A percentile compares a stretch with the other conserved stretches of the same genome.
Conservation (phyloP, 352 stramenopile genomes). For the Pythium myriotylum region DNA sequence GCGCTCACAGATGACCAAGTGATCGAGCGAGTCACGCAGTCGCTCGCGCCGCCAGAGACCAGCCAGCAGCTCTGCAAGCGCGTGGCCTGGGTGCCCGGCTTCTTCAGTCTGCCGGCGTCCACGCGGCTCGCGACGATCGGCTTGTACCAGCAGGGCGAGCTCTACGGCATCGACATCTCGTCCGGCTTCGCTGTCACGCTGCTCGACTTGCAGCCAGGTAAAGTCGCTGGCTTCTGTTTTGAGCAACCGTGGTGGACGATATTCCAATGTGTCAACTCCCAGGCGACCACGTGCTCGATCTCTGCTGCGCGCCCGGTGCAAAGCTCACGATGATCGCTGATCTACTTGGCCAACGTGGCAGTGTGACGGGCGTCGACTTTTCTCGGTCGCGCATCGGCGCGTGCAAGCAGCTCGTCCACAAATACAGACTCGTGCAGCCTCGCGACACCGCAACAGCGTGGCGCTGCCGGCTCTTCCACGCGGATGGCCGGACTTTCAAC, state of each 20-base stretch:
- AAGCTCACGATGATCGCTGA: conserved; percentile 94
- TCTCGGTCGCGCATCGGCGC: conserved; percentile 80
- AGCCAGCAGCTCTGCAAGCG: conserved; percentile 10
- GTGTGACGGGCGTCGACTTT: conserved; percentile 87
- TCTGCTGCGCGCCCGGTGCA: conserved; percentile 93
- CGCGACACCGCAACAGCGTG: conserved; percentile 23
- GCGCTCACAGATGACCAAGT: conserved; percentile 22
- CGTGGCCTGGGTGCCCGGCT: conserved; percentile 57
- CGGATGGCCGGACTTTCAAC: conserved; percentile 75
- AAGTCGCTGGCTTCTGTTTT: neutral
- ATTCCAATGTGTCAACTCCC: too few relatives aligned
- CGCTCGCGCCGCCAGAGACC: conserved; percentile 8
- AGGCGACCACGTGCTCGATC: conserved; percentile 90
- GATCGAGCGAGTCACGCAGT: conserved; percentile 11
- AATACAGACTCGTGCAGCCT: conserved; percentile 88
- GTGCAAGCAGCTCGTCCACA: conserved; percentile 90
- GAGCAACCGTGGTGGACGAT: neutral
- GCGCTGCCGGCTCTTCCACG: conserved; percentile 78
- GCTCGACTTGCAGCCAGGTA: conserved; percentile 59
- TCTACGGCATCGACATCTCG: conserved; percentile 87
- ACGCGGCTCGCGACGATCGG: conserved; percentile 45
- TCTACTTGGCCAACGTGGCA: conserved; percentile 53
- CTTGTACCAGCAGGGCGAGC: conserved; percentile 51
- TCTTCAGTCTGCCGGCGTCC: conserved; percentile 63
- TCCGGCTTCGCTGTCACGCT: conserved; percentile 73